phyloP scores from a whole-genome alignment of 75 land plant genomes.

The Cryptomeria japonica region DNA sequence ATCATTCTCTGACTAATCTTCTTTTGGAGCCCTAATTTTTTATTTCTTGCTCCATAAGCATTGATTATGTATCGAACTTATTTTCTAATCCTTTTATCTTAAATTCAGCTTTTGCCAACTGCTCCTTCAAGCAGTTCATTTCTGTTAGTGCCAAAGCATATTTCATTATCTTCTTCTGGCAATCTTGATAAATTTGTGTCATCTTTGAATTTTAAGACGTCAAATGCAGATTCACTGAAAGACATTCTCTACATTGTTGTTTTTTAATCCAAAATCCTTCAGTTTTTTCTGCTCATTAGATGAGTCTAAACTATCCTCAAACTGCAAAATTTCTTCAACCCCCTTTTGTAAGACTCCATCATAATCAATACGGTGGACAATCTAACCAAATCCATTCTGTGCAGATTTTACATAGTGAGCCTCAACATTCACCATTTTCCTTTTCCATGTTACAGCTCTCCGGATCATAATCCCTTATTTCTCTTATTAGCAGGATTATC shows the following conservation, averaged over 20 bases:
- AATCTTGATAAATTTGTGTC: slow-evolving; percentile 22
- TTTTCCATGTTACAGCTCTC: background rate
- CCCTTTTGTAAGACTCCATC: too few relatives aligned
- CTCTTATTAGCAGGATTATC: background rate
- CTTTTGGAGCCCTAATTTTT: slow-evolving; percentile 30
- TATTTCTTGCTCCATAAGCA: slow-evolving; percentile 30
- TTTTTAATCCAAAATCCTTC: slow-evolving; percentile 35
- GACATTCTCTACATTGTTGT: slow-evolving; percentile 18
- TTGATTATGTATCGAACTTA: slow-evolving; percentile 14
- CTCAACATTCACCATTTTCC: background rate
- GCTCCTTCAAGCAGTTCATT: slow-evolving; percentile 23
- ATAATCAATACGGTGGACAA: too few relatives aligned
- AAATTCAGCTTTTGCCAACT: slow-evolving; percentile 18
- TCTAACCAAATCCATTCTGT: background rate
- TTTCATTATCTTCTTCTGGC: slow-evolving; percentile 30
- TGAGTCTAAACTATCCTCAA: background rate
- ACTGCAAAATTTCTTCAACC: too few relatives aligned
- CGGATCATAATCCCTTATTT: background rate
- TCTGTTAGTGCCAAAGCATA: slow-evolving; percentile 35
- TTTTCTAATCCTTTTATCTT: slow-evolving; percentile 14
- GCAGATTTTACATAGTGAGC: background rate
- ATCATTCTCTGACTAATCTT: slow-evolving; percentile 36
- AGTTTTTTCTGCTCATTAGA: slow-evolving; percentile 40
- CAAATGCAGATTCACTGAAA: slow-evolving; percentile 39
- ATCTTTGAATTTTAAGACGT: slow-evolving; percentile 26